Evolutionary conservation across 2,329 filamentous ascomycete species (phyloP), one percentile per base, ranked within the genome.

Genomic region (Ophiostoma fasciatum): DNA sequence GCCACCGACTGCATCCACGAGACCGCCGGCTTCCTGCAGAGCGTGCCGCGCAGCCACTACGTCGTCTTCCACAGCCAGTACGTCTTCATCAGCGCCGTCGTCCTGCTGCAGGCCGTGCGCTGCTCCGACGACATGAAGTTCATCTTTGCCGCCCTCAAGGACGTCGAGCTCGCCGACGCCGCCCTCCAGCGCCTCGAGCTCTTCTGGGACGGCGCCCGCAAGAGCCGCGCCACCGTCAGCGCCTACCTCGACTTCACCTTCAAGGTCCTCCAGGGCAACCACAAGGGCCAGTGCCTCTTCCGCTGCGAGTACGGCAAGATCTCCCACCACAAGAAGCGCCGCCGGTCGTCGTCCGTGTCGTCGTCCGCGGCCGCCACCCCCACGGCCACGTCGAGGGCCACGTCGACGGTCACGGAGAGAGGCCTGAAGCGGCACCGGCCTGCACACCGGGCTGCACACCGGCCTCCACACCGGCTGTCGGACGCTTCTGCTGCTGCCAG

Each of bases 1-100:
- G 30, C 30, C 30, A 15, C 30, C 19, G 30, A 32, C 30, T 32
- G 30, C 30, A 32, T 32, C 30, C 30, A 19, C 19, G 30, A 5
- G 6, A 22, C 30, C 9, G n/a, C 18, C 11, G 30, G 8, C 15
- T 32, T 32, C 20, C 12, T 32, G 13, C 4, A 4, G 10, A 32
- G 13, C 14, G 30, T 32, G 30, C 30, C 30, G 21, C 30, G 10
- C 30, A 14, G 30, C 30, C 30, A 32, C 30, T 22, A 23, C 20
- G 15, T 22, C 21, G 30, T 32, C 19, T 22, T 32, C n/a, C 30
- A 32, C 30, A 19, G 30, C 19, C 30, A 32, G 21, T 22, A 23
- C 21, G 19, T 32, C 19, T 23, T 32, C 6, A 19, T 32, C 10
- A 22, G 30, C 21, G 18, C 30, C 21, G 19, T 32, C 5, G 21